Evolutionary conservation across 1,139 yeast genomes (phyloP).

Genomic region (Hemisphaericaspora xylofermentans): DNA sequence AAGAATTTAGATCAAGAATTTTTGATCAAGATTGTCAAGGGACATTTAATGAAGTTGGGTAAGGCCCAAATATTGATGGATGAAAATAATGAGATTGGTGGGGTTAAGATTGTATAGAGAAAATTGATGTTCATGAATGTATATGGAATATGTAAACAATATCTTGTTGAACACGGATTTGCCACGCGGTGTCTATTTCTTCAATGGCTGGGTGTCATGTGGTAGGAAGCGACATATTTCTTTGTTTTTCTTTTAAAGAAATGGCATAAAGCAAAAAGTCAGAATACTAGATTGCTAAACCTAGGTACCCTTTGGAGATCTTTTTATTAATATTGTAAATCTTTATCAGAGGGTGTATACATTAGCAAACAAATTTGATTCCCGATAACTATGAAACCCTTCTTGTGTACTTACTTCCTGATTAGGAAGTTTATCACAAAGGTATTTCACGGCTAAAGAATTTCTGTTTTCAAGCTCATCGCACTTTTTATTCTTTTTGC

Average conservation of each 20-base stretch:
- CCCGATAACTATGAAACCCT: conserved; percentile 3
- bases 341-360: conserved; percentile 25
- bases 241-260: not conserved
- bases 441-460: conserved; percentile 6
- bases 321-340: not conserved
- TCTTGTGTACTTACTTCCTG: conserved; percentile 16
- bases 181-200: conserved; percentile 9
- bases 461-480: conserved; percentile 4
- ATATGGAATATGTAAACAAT: too few relatives aligned
- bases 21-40: conserved; percentile 52
- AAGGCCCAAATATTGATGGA: conserved; percentile 65
- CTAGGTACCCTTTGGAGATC: conserved; percentile 10
- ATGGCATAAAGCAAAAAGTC: conserved; percentile 15
- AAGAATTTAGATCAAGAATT: conserved; percentile 60
- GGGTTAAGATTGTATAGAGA: conserved; percentile 57
- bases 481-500: too few relatives aligned
- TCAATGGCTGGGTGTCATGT: conserved; percentile 4
- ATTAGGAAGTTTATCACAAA: conserved; percentile 27
- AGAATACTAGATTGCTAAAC: conserved; percentile 12
- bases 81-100: conserved; percentile 57
- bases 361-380: conserved; percentile 23
- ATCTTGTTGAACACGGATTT: conserved; percentile 1
- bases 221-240: not conserved
- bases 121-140: not conserved
- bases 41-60: conserved; percentile 62